phyloP scores from a whole-genome alignment of 257 asterid species.

The Asclepias syriaca region DNA sequence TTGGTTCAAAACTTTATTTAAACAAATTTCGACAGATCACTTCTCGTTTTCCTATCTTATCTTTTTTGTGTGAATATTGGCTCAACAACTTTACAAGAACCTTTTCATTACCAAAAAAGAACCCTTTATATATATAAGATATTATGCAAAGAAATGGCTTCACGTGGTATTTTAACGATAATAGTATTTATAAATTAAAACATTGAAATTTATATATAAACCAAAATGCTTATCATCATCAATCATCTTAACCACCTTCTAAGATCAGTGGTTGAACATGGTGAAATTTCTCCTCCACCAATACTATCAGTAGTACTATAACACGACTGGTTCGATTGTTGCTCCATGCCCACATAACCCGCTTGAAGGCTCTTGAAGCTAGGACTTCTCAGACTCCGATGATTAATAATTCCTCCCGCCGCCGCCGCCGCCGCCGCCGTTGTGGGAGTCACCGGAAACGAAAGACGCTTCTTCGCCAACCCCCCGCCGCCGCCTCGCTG shows the following conservation, averaged over 20 bases:
- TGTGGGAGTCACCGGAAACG: conserved; percentile 59
- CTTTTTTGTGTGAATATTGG: not conserved
- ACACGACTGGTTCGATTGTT: conserved; percentile 55
- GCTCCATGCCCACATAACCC: conserved; percentile 79
- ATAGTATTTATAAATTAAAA: no score
- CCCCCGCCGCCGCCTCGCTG: conserved; percentile 41
- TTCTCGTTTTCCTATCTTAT: no score
- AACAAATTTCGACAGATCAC: not conserved
- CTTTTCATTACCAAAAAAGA: no score
- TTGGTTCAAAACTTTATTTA: conserved; percentile 18
- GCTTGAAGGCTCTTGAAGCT: conserved; percentile 89
- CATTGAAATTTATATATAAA: no score
- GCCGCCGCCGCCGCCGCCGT: no score
- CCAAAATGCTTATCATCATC: no score
- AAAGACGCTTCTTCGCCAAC: conserved; percentile 57
- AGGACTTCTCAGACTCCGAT: conserved; percentile 63
- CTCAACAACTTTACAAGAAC: no score
- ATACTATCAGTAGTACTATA: conserved; percentile 51
- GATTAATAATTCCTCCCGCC: conserved; percentile 4
- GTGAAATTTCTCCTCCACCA: conserved; percentile 93
- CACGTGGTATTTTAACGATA: no score
- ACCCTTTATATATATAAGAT: no score
- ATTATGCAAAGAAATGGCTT: no score
- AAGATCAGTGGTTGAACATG: conserved; percentile 81
- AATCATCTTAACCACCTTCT: conserved; percentile 77